phyloP scores from a whole-genome alignment of 129 eudicot species.

The Escallonia herrerae region DNA sequence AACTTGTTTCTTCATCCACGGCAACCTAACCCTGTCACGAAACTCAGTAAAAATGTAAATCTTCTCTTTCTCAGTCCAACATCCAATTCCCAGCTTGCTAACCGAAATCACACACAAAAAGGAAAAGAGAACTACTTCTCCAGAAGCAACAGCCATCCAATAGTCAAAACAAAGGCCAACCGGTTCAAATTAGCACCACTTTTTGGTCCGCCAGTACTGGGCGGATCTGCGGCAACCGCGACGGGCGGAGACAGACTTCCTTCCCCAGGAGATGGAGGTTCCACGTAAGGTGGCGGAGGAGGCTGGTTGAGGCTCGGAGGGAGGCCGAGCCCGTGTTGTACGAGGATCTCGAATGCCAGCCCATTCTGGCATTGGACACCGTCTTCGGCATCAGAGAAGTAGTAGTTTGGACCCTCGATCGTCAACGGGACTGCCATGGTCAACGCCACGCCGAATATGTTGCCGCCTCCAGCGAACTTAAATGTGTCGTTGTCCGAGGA shows the following conservation, averaged over 20 bases:
- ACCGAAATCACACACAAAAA: too few species aligned
- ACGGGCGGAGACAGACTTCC: constrained; percentile 44
- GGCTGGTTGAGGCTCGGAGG: constrained; percentile 89
- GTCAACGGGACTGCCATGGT: constrained; percentile 58
- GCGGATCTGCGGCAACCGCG: constrained; percentile 10
- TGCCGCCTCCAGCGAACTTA: constrained; percentile 31
- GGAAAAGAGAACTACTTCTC: background rate
- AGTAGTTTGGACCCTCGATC: constrained; percentile 49
- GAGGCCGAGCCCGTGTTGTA: constrained; percentile 65
- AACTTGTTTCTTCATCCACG: too few species aligned
- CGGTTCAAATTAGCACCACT: constrained; percentile 23
- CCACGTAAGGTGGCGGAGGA: constrained; percentile 78
- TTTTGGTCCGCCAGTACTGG: constrained; percentile 25
- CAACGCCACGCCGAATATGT: constrained; percentile 29
- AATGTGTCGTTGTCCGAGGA: constrained; percentile 68
- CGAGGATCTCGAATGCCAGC: constrained; percentile 68
- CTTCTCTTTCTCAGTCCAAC: too few species aligned
- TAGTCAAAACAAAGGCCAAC: constrained; percentile 13
- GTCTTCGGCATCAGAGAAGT: constrained; percentile 67
- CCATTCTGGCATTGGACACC: constrained; percentile 67
- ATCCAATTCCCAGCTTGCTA: too few species aligned
- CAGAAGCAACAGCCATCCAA: background rate
- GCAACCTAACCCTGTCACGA: too few species aligned
- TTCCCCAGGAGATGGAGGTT: constrained; percentile 42
- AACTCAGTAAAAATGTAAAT: too few species aligned